phyloP scores from a whole-genome alignment of 805 yeast genomes.

The Kodamaea restingae region DNA sequence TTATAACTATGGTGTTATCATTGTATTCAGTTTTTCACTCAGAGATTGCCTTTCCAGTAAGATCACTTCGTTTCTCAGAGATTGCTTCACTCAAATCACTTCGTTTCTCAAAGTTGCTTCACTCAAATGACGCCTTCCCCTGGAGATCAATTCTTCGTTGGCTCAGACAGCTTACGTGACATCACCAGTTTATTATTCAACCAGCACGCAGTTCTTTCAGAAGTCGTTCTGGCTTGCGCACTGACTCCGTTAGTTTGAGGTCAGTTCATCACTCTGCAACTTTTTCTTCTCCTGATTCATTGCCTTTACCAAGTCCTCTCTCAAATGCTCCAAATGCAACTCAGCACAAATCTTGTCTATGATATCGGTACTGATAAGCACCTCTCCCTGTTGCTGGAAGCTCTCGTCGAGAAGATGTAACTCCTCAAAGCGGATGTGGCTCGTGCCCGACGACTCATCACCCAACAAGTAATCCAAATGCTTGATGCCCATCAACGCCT shows the following conservation, averaged over 20 bases:
- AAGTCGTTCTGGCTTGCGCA: neutral
- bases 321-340: slow-evolving; percentile 44
- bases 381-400: slow-evolving; percentile 14
- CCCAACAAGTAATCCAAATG: slow-evolving; percentile 57
- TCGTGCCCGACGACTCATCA: slow-evolving; percentile 23
- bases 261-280: slow-evolving; percentile 2
- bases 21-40: too few relatives aligned
- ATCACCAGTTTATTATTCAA: too few relatives aligned
- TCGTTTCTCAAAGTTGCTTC: too few relatives aligned
- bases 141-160: too few relatives aligned
- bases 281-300: slow-evolving; percentile 48
- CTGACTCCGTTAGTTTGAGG: too few relatives aligned
- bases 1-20: too few relatives aligned
- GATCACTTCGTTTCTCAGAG: too few relatives aligned
- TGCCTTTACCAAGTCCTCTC: slow-evolving; percentile 47
- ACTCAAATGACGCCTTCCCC: too few relatives aligned
- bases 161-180: too few relatives aligned
- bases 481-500: slow-evolving; percentile 69
- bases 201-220: too few relatives aligned
- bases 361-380: slow-evolving; percentile 43
- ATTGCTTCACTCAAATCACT: too few relatives aligned
- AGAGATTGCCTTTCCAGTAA: too few relatives aligned
- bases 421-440: slow-evolving; percentile 20
- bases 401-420: slow-evolving; percentile 17
- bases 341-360: slow-evolving; percentile 43